Conservation (phyloP, 164 flowering plant species). For the Euptelea pleiosperma region DNA sequence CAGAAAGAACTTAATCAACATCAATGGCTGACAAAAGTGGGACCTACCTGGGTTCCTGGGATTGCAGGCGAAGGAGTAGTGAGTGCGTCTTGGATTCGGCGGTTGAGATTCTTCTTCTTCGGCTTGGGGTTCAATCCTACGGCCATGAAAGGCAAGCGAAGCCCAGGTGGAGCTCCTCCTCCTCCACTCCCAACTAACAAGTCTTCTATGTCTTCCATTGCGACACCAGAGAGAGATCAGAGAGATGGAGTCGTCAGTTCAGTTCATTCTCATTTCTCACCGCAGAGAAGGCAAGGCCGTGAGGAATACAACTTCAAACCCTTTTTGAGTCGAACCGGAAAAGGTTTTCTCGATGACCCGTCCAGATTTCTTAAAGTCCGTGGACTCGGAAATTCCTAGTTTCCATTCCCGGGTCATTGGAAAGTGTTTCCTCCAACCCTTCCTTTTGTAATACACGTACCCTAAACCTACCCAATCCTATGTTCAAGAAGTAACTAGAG, state of each 20-base stretch:
- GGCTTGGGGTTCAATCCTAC: slow-evolving; percentile 63
- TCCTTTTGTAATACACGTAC: too few relatives aligned
- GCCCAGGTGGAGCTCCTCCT: slow-evolving; percentile 77
- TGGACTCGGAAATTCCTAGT: too few relatives aligned
- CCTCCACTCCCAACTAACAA: slow-evolving; percentile 39
- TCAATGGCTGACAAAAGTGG: background rate
- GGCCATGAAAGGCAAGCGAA: slow-evolving; percentile 57
- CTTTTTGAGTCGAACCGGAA: too few relatives aligned
- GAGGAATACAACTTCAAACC: too few relatives aligned
- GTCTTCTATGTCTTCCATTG: slow-evolving; percentile 95
- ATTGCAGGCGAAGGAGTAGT: slow-evolving; percentile 32
- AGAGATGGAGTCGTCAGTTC: slow-evolving; percentile 3
- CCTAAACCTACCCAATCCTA: too few relatives aligned
- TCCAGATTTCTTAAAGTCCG: too few relatives aligned
- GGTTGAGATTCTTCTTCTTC: slow-evolving; percentile 20
- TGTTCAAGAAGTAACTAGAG: too few relatives aligned
- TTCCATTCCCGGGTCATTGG: too few relatives aligned
- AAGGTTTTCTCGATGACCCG: too few relatives aligned
- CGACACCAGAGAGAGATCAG: background rate
- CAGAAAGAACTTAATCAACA: background rate
- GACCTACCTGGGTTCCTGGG: slow-evolving; percentile 82
- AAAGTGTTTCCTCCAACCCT: too few relatives aligned
- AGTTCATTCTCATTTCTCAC: too few relatives aligned
- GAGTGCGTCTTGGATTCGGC: slow-evolving; percentile 13
- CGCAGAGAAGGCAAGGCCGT: too few relatives aligned